These are phyloP conservation scores for Penicillium malachiteum DNA, from an alignment of 495 filamentous ascomycete species.

Conservation along the genomic window DNA sequence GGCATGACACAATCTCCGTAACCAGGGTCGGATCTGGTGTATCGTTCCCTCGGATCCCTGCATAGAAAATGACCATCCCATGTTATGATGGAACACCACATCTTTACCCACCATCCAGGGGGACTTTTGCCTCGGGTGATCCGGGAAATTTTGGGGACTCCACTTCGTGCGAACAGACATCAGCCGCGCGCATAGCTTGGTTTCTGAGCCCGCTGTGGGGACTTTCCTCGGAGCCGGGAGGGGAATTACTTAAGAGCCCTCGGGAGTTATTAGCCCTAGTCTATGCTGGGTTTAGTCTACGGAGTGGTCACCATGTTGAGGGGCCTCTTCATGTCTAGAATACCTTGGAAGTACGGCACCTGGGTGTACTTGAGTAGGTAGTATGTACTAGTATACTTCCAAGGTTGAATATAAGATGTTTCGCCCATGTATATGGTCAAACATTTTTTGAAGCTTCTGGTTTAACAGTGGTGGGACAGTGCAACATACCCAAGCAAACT, in stretches of 20 bases:
- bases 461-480: not conserved
- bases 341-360: too few relatives aligned
- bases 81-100: not conserved
- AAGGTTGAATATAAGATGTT: too few relatives aligned
- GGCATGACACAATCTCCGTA: conserved; percentile 5
- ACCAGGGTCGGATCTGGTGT: conserved; percentile 9
- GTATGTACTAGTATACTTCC: too few relatives aligned
- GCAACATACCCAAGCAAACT: not conserved
- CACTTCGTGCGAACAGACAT: conserved; percentile 12
- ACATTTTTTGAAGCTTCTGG: not conserved
- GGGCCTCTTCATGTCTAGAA: too few relatives aligned
- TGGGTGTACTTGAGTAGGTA: too few relatives aligned
- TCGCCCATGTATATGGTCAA: too few relatives aligned
- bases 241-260: not conserved
- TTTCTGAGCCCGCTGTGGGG: conserved; percentile 21
- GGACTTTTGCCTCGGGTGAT: not conserved
- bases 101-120: not conserved
- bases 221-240: conserved; percentile 9
- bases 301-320: too few relatives aligned
- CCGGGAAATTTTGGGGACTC: conserved; percentile 6
- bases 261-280: too few relatives aligned
- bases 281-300: too few relatives aligned
- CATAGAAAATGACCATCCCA: not conserved
- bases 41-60: conserved; percentile 13
- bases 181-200: conserved; percentile 28